Base-by-base conservation (phyloP, 73 alveolate species). In the Paramecium biaurelia region DNA sequence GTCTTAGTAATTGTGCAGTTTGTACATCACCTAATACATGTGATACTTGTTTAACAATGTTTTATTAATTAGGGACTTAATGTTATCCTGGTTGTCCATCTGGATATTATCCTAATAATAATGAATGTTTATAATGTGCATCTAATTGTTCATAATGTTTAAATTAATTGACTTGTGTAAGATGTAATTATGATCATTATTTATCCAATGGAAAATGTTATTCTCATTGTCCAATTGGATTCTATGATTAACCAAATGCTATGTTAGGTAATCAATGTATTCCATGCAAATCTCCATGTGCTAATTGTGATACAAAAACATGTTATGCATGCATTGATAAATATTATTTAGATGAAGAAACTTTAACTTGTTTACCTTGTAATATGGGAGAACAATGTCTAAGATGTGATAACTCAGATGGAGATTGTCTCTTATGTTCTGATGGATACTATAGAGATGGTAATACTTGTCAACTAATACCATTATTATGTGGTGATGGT, bases 401-500 rank as follows among this genome's bases (percentile, higher is more conserved):
- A 20, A n/a, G 43, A 79, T 79, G 90, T 45, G 90, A 79, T 8
- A 14, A 4, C 3, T 2, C n/a, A 21, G 90, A 47, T 24, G 90
- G 90, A 42, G 90, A 24, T 11, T 79, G 90, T 26, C 56, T 79
- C 8, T 23, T 20, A 18, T 79, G 90, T 23, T 43, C 76, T 9
- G 42, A 26, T 24, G 90, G 90, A 10, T 79, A 79, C 28, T 79
- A 79, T 47, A 79, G 90, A 79, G 56, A 42, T 79, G 90, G 90
- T 3, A 43, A 12, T 5, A 23, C 45, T 8, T 79, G 90, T 45
- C 18, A 11, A 41, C 47, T 12, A 1, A 79, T 79, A 20, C 90
- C 90, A 43, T 41, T 30, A 23, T 23, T 41, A 32, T 92, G 96
- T 30, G 96, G 96, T 53, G 92, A 92, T 68, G 96, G 96, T 15